Conservation (phyloP, 2,329 filamentous ascomycete genomes). For the Fusarium sp. region DNA sequence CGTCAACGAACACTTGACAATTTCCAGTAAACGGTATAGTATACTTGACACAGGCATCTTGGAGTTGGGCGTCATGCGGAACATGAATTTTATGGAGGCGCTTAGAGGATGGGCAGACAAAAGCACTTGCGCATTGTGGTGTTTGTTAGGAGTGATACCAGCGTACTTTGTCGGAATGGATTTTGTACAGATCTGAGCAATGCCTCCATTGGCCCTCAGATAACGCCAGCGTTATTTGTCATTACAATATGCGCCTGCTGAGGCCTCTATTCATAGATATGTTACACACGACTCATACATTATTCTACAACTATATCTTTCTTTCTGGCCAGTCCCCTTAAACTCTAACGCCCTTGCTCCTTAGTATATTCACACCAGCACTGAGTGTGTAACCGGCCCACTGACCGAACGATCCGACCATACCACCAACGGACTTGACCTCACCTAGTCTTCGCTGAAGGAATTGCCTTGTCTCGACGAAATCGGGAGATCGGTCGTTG, state of each 20-base stretch:
- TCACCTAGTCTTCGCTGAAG: conserved; percentile 80
- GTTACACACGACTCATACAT: conserved; percentile 40
- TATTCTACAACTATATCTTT: conserved; percentile 37
- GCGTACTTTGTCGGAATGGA: conserved; percentile 3
- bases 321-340: conserved; percentile 50
- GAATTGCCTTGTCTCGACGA: conserved; percentile 81
- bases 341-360: conserved; percentile 88
- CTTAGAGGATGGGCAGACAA: conserved; percentile 6
- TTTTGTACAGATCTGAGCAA: conserved; percentile 5
- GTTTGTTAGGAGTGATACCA: conserved; percentile 27
- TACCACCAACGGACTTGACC: conserved; percentile 68
- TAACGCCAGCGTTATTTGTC: not conserved
- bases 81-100: conserved; percentile 8
- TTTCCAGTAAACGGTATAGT: conserved; percentile 1
- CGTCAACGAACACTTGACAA: conserved; percentile 60
- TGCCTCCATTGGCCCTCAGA: not conserved
- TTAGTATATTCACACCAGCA: conserved; percentile 81
- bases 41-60: not conserved
- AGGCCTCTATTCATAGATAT: conserved; percentile 24
- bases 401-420: conserved; percentile 71
- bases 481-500: conserved; percentile 79
- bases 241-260: conserved; percentile 25
- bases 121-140: conserved; percentile 4
- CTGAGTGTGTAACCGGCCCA: conserved; percentile 86
- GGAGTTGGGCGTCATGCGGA: conserved; percentile 18